phyloP scores from a whole-genome alignment of 441 rosid genomes.

The Gossypium aridum region DNA sequence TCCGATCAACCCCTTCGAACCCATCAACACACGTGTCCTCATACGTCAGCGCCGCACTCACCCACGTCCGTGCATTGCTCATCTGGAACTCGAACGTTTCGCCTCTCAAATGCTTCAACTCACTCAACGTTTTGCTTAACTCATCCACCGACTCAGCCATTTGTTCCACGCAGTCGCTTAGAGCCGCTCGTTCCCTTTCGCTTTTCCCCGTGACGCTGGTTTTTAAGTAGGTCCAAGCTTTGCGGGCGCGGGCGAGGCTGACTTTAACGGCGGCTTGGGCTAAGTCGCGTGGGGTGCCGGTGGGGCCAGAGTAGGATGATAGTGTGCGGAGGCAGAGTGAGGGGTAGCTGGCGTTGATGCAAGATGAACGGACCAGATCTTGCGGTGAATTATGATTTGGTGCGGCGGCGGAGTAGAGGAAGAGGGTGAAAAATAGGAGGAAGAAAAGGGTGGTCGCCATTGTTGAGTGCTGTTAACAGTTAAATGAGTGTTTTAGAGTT shows the following conservation, averaged over 20 bases:
- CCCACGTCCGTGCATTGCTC: constrained; percentile 79
- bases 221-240: constrained; percentile 29
- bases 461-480: neutral
- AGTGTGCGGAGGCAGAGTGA: constrained; percentile 57
- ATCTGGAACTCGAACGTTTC: constrained; percentile 50
- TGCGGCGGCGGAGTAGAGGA: constrained; percentile 20
- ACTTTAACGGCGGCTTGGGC: constrained; percentile 67
- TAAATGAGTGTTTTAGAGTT: neutral
- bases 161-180: constrained; percentile 65
- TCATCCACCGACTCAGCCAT: constrained; percentile 64
- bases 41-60: constrained; percentile 64
- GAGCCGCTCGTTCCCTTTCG: constrained; percentile 38
- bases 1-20: constrained; percentile 36
- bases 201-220: constrained; percentile 16
- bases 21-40: constrained; percentile 87
- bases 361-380: constrained; percentile 56
- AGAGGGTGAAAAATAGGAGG: constrained; percentile 9
- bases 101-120: constrained; percentile 48
- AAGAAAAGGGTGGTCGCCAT: neutral
- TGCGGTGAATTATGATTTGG: neutral
- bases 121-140: constrained; percentile 38
- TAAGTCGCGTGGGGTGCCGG: constrained; percentile 44
- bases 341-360: constrained; percentile 66
- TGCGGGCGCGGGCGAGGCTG: constrained; percentile 40
- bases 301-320: constrained; percentile 52